Conservation (phyloP, 2,329 filamentous ascomycete species). For the Xylaria hypoxylon region DNA sequence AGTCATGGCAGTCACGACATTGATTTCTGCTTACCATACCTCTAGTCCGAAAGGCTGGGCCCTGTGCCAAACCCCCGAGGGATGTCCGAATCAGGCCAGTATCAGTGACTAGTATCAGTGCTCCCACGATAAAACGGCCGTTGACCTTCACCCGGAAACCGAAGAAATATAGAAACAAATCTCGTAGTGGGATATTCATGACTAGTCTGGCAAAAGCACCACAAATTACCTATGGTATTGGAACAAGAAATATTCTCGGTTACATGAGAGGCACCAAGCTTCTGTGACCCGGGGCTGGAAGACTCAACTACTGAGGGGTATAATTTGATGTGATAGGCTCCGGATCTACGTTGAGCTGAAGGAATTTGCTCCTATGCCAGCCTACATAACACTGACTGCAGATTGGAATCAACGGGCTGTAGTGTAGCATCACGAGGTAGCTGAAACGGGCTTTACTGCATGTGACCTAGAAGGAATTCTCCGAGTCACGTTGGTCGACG, state of each 20-base stretch:
- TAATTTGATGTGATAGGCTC: background rate
- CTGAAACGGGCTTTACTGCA: background rate
- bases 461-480: background rate
- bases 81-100: too few relatives aligned
- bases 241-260: background rate
- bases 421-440: background rate
- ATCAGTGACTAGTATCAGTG: too few relatives aligned
- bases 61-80: background rate
- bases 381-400: background rate
- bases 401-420: background rate
- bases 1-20: background rate
- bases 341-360: background rate
- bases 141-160: too few relatives aligned
- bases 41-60: background rate
- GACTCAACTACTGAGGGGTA: background rate
- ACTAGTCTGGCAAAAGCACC: too few relatives aligned
- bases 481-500: background rate
- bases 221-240: background rate
- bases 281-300: too few relatives aligned
- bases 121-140: too few relatives aligned
- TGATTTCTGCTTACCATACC: background rate
- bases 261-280: too few relatives aligned
- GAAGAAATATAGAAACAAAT: too few relatives aligned
- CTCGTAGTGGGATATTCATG: too few relatives aligned
- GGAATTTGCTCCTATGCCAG: background rate